phyloP scores from a whole-genome alignment of 2,329 filamentous ascomycete genomes.

The Fusarium sp. region DNA sequence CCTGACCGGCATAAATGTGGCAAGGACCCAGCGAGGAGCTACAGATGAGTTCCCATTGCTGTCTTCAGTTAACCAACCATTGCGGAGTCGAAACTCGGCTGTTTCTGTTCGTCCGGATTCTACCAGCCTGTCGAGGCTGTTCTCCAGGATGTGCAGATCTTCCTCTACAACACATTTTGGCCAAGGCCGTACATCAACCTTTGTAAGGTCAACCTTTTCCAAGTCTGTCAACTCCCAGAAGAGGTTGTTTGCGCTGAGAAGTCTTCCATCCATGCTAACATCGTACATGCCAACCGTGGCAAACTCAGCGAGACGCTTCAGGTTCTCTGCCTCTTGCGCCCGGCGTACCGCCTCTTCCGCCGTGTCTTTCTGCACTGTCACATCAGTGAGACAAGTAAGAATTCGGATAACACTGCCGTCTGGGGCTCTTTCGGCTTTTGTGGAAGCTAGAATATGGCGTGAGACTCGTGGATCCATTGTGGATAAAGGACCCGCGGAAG shows the following conservation, averaged over 20 bases:
- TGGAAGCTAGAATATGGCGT: slow-evolving; percentile 62
- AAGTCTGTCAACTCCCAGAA: slow-evolving; percentile 67
- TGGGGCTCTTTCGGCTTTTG: slow-evolving; percentile 60
- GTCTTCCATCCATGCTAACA: slow-evolving; percentile 63
- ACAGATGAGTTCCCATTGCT: slow-evolving; percentile 58
- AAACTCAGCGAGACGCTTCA: slow-evolving; percentile 67
- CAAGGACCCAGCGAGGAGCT: slow-evolving; percentile 63
- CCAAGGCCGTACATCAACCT: slow-evolving; percentile 59
- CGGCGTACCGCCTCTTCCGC: slow-evolving; percentile 63
- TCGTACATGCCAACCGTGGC: slow-evolving; percentile 69
- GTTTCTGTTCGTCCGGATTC: slow-evolving; percentile 59
- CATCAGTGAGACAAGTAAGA: slow-evolving; percentile 65
- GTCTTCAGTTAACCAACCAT: slow-evolving; percentile 62
- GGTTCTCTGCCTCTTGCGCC: slow-evolving; percentile 65
- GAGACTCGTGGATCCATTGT: slow-evolving; percentile 51
- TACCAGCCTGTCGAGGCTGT: slow-evolving; percentile 57
- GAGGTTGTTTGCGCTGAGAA: slow-evolving; percentile 65
- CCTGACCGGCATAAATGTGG: slow-evolving; percentile 65
- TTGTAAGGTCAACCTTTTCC: slow-evolving; percentile 58
- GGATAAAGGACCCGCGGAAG: slow-evolving; percentile 23
- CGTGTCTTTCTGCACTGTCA: slow-evolving; percentile 64
- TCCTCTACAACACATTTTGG: slow-evolving; percentile 60
- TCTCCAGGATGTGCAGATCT: slow-evolving; percentile 57
- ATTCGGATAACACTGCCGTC: slow-evolving; percentile 61
- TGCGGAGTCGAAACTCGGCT: slow-evolving; percentile 64